These are phyloP conservation scores for Schizophyllum amplum DNA, from an alignment of 1,284 basidiomycete species.

Conservation along the genomic window DNA sequence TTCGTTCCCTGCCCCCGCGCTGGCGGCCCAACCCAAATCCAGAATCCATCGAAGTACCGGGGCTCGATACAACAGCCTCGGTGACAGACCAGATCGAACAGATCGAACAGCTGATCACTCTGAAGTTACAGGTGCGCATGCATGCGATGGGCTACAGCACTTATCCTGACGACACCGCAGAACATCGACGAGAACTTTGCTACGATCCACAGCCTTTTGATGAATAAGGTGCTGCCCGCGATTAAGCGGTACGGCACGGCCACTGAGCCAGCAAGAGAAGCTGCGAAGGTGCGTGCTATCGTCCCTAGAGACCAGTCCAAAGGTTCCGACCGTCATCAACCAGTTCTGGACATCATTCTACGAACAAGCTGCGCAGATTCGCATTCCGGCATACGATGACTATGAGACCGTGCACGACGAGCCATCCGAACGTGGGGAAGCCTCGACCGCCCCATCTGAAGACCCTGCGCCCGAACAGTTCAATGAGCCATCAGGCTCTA, in stretches of 20 bases:
- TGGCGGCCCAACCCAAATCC: constrained; percentile 63
- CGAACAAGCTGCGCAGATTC: constrained; percentile 83
- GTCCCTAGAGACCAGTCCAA: neutral
- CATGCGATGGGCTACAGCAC: too few species aligned
- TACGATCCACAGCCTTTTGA: constrained; percentile 81
- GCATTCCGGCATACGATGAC: constrained; percentile 66
- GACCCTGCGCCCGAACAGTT: neutral
- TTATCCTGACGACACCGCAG: constrained; percentile 31
- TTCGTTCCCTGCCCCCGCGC: constrained; percentile 43
- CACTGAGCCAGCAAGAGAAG: constrained; percentile 82
- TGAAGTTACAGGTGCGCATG: constrained; percentile 70
- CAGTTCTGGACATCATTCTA: constrained; percentile 97
- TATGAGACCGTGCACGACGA: constrained; percentile 46
- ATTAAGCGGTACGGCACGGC: constrained; percentile 84
- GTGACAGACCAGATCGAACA: constrained; percentile 85
- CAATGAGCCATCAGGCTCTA: constrained; percentile 11
- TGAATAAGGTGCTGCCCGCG: constrained; percentile 75
- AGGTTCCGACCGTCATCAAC: neutral
- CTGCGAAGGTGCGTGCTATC: constrained; percentile 59
- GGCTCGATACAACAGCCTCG: constrained; percentile 68
- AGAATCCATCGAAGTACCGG: constrained; percentile 57
- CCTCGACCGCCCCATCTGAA: constrained; percentile 12
- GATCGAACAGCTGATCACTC: constrained; percentile 91
- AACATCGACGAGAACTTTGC: constrained; percentile 94
- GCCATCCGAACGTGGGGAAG: constrained; percentile 23